Evolutionary conservation across 2,329 filamentous ascomycete species (phyloP), one percentile per base, ranked within the genome.

Genomic region (Boeremia exigua): DNA sequence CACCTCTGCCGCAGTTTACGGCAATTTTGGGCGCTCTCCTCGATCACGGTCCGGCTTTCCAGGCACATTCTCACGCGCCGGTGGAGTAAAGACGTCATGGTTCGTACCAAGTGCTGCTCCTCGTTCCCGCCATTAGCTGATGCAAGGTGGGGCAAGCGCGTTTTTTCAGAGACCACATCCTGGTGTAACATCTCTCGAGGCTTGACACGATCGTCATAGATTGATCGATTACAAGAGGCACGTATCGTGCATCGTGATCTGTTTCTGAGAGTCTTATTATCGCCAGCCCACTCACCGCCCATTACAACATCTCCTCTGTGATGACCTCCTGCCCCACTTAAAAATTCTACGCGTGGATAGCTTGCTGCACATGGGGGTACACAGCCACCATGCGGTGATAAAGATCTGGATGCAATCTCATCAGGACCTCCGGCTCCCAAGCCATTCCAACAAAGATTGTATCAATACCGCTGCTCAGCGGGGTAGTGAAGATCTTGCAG

Each of bases 401-500:
- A 42, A 98, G 77, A 58, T 96, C 91, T 0, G 88, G 86, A 74
- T 96, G 93, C 53, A 95, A 88, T 37, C 85, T 81, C 72, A 92
- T 88, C 79, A 96, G 79, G 8, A 94, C 89, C 69, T 89, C 83
- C 8, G 84, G 84, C 71, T 86, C 84, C 84, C 84, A 87, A 2
- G 83, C 85, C 74, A 82, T 82, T 2, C 91, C 92, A 0, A 96
- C 91, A 66, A 97, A 97, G 58, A 96, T 90, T 0, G 93, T 96
- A 64, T 96, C 90, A 60, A 96, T 86, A n/a, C 94, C 94, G 67
- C 88, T 93, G 60, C 88, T 88, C 53, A 98, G 81, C 1, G 94
- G 94, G 0, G 91, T 94, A 30, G 94, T 90, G 77, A 97, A 96
- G 61, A 96, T 86, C 74, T 96, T 90, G 73, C 88, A 90, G 57